Percentiles rank a stretch among this genome's conserved stretches.
phyloP scores from a whole-genome alignment of 306 rosid genomes.

The Acacia confusa region DNA sequence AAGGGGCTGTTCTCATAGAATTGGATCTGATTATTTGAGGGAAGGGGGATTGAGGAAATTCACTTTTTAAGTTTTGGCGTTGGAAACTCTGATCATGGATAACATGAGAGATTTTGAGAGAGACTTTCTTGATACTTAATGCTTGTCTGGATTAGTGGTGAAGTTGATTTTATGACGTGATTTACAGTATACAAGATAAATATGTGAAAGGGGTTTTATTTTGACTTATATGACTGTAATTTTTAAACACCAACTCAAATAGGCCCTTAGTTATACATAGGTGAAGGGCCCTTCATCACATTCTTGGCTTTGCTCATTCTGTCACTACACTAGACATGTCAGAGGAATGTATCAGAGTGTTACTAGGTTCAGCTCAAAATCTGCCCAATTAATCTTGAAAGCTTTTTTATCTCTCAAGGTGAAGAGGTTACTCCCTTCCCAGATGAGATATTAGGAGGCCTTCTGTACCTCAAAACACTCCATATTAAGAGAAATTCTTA shows the following conservation, averaged over 20 bases:
- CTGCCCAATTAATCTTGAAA: background rate
- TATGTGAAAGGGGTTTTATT: no score
- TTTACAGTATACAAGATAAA: no score
- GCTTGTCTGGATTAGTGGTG: no score
- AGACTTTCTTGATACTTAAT: slow-evolving; percentile 77
- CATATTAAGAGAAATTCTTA: no score
- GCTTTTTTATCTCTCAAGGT: background rate
- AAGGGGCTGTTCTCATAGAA: slow-evolving; percentile 37
- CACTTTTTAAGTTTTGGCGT: slow-evolving; percentile 41
- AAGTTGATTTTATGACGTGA: no score
- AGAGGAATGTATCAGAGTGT: no score
- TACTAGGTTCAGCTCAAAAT: background rate
- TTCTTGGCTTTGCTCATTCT: slow-evolving; percentile 31
- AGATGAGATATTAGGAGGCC: slow-evolving; percentile 25
- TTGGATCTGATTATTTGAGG: slow-evolving; percentile 45
- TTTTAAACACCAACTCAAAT: no score
- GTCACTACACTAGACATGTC: background rate
- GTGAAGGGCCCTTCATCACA: slow-evolving; percentile 64
- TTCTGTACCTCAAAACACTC: slow-evolving; percentile 4
- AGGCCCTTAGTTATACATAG: slow-evolving; percentile 59
- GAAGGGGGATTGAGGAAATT: slow-evolving; percentile 59
- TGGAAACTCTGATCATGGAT: slow-evolving; percentile 31
- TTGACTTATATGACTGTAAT: no score
- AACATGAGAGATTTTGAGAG: slow-evolving; percentile 85
- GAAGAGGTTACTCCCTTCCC: background rate